Base-by-base conservation (phyloP, 1,139 yeast genomes). In the Tardiomyces depauwii region DNA sequence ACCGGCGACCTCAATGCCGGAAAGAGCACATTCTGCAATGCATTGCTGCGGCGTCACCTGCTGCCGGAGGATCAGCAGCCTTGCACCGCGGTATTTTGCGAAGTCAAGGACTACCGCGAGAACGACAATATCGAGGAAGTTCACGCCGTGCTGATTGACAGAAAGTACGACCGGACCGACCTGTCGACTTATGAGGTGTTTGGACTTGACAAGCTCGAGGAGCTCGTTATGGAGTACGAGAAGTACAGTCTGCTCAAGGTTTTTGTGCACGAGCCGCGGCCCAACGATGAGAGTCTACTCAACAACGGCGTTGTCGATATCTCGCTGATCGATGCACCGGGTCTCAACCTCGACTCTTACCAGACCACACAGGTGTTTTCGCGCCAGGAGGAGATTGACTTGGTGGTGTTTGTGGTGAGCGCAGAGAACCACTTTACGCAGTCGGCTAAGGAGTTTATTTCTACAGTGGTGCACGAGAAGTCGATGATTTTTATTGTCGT, bases 1-100 rank as follows among this genome's bases (percentile, higher is more conserved):
- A 93, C 98, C 1, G 99, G 99, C 43, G 99, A 93, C 63, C 74
- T 93, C 55, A 93, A 93, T 63, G 85, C 98, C 0, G 99, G 99
- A 4, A 93, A 93, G 61, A 87, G 96, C 1, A 85, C 96, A 0
- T 87, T 93, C 56, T 93, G 98, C 65, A 93, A 93, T 60, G 93
- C 96, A 0, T 68, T 93, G 43, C 68, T 93, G 52, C 73, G 93
- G 53, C 74, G 94, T 50, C 77, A 78, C 46, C 66, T 93, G 1
- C 69, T 91, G 44, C 98, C 99, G 0, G 95, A 85, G 56, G 99
- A 93, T 63, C 98, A 93, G 60, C 95, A 93, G 59, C 99, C 99
- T 1, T 89, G 97, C 57, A 93, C 99, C 0, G 82, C 87, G 48
- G 96, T 93, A 1, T 93, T 93, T 59, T 89, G 96, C 63, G 98